These are phyloP conservation scores for Dioscorea cayenensis DNA, from an alignment of 116 monocot species.

Conservation along the genomic window DNA sequence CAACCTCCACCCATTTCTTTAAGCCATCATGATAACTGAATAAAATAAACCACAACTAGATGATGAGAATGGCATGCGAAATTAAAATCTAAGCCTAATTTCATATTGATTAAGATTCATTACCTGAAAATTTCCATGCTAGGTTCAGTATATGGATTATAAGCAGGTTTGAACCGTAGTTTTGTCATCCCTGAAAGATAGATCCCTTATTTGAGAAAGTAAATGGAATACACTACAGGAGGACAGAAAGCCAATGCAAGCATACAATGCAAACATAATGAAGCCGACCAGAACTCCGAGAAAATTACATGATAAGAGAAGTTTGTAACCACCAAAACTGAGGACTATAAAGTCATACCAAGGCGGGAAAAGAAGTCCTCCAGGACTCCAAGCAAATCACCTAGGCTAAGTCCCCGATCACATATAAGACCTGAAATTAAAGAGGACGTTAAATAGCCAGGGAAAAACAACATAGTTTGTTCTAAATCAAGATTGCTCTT, in stretches of 20 bases:
- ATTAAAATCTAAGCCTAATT: slow-evolving; percentile 5
- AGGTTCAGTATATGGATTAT: slow-evolving; percentile 98
- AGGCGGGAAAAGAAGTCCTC: slow-evolving; percentile 88
- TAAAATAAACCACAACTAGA: neutral
- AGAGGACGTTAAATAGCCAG: neutral
- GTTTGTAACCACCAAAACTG: neutral
- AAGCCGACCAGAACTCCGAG: too few relatives aligned
- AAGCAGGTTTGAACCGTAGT: slow-evolving; percentile 92
- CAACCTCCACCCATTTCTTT: slow-evolving; percentile 95
- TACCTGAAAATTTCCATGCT: slow-evolving; percentile 99
- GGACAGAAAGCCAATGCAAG: too few relatives aligned
- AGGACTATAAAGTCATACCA: slow-evolving; percentile 34
- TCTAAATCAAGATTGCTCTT: neutral
- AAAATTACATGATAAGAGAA: neutral
- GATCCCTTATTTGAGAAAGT: neutral
- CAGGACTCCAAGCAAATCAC: slow-evolving; percentile 91
- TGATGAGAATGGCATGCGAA: neutral
- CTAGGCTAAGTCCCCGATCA: slow-evolving; percentile 88
- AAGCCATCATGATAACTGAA: slow-evolving; percentile 89
- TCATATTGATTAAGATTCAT: neutral
- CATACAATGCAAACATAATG: too few relatives aligned
- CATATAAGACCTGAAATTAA: slow-evolving; percentile 69
- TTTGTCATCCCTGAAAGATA: slow-evolving; percentile 69
- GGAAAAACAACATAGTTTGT: neutral
- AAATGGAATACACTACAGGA: too few relatives aligned